Evolutionary conservation across 2,329 filamentous ascomycete species (phyloP), one percentile per base, ranked within the genome.

Genomic region (Ophiostoma populinum): DNA sequence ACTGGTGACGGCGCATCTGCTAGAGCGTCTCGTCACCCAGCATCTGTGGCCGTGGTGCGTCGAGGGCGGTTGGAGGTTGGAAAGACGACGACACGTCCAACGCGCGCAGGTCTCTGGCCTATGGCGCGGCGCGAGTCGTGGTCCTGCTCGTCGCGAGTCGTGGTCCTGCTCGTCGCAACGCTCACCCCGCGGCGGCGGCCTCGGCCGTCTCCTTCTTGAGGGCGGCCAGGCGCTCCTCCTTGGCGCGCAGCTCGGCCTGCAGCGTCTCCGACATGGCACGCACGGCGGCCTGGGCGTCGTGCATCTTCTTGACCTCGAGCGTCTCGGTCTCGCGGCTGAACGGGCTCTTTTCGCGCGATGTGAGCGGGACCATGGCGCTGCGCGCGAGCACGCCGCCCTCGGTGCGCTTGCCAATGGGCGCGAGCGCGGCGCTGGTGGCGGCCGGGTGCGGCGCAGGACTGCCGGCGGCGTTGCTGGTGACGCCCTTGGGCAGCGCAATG

Each of bases 341-440:
- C n/a, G 73, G 75, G 49, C 76, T 76, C 22, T 67, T 75, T 2
- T 74, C 70, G 7, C 70, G 63, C 47, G 70, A 77, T 32, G 60
- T 63, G 37, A 72, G 62, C 5, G 82, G 82, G 42, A 92, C 73
- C 60, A 83, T 74, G 37, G 80, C 80, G 33, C 75, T 80, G 40
- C 75, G 67, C 45, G 77, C 70, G 44, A 71, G 67, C 32, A 72
- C 60, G 36, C 67, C 63, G 44, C 65, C 63, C 44, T 60, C 55
- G 38, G 55, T 58, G 39, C 55, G 49, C 40, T 47, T 46, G 18
- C 49, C 49, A 19, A 47, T 43, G 13, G 44, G 43, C 6, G 47
- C 6, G 51, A 57, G 25, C 49, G 58, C 45, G 54, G 55, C 47
- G 48, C 58, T 44, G 55, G 55, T 46, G 51, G 57, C 45, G 49